Evolutionary conservation across 2,329 filamentous ascomycete genomes (phyloP).

Genomic region (Camillea tinctor): DNA sequence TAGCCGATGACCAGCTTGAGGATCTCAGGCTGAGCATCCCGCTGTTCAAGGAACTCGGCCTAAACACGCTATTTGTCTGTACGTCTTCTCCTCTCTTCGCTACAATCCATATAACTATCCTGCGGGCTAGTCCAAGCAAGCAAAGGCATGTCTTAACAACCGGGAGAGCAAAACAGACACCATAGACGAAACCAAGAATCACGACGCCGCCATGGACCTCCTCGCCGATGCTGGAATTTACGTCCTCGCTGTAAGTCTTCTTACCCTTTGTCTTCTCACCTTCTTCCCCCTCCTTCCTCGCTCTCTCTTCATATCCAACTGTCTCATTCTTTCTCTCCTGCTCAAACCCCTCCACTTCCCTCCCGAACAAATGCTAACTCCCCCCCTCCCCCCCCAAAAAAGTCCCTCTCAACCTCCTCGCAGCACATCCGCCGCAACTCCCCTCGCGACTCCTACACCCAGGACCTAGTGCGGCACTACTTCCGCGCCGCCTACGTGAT

Average conservation of each 20-base stretch:
- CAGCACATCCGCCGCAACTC: constrained; percentile 5
- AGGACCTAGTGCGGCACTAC: constrained; percentile 13
- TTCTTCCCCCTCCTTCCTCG: not conserved
- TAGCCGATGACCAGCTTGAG: constrained; percentile 20
- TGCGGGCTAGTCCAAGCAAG: too few relatives aligned
- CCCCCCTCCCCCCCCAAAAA: not conserved
- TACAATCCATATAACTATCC: not conserved
- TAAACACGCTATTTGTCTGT: constrained; percentile 30
- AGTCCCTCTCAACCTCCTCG: constrained; percentile 13
- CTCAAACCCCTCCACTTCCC: too few relatives aligned
- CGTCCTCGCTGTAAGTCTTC: constrained; percentile 25
- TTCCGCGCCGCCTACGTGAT: constrained; percentile 28
- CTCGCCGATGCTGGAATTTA: constrained; percentile 28
- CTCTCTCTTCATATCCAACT: too few relatives aligned
- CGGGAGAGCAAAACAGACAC: constrained; percentile 6
- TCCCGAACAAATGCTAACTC: too few relatives aligned
- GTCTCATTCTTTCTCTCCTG: too few relatives aligned
- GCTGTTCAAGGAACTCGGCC: constrained; percentile 23
- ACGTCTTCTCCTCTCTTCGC: not conserved
- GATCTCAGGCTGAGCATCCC: constrained; percentile 22
- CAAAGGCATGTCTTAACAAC: not conserved
- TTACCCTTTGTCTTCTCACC: not conserved
- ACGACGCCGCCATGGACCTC: constrained; percentile 23
- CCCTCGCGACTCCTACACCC: constrained; percentile 18
- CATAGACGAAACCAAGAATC: constrained; percentile 18